Evolutionary conservation across 2,329 filamentous ascomycete genomes (phyloP).

Genomic region (Hypomyces rosellus): DNA sequence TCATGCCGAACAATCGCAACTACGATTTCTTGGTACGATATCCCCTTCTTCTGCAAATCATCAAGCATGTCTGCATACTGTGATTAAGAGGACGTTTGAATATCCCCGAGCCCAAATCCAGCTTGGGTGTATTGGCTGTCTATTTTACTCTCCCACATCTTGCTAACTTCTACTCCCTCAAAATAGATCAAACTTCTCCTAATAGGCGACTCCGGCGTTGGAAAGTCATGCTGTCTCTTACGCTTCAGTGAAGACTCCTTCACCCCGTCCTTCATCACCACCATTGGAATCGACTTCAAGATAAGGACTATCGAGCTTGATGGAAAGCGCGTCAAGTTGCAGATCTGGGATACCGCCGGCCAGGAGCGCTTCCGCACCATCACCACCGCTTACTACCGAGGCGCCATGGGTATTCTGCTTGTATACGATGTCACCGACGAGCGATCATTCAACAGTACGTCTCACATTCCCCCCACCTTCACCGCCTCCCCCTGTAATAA

Average conservation of each 20-base stretch:
- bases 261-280: conserved; percentile 96
- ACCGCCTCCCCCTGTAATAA: conserved; percentile 2
- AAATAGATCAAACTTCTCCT: conserved; percentile 82
- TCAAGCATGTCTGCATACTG: no score
- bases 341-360: conserved; percentile 99
- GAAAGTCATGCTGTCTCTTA: conserved; percentile 94
- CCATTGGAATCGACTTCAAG: conserved; percentile 99
- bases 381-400: conserved; percentile 96
- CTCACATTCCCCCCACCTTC: background rate
- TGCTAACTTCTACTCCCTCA: conserved; percentile 12
- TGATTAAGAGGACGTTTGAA: no score
- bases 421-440: conserved; percentile 99
- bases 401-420: conserved; percentile 95
- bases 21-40: conserved; percentile 91
- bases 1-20: conserved; percentile 95
- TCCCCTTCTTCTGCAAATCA: conserved; percentile 5
- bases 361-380: conserved; percentile 98
- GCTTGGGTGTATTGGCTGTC: background rate
- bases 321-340: conserved; percentile 96
- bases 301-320: conserved; percentile 98
- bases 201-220: conserved; percentile 93
- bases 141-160: background rate
- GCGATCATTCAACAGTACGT: conserved; percentile 86
- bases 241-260: conserved; percentile 97
- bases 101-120: no score